Evolutionary conservation across 192 early-diverging fungal species (phyloP).

Genomic region (Rhizoclosmatium globosum): DNA sequence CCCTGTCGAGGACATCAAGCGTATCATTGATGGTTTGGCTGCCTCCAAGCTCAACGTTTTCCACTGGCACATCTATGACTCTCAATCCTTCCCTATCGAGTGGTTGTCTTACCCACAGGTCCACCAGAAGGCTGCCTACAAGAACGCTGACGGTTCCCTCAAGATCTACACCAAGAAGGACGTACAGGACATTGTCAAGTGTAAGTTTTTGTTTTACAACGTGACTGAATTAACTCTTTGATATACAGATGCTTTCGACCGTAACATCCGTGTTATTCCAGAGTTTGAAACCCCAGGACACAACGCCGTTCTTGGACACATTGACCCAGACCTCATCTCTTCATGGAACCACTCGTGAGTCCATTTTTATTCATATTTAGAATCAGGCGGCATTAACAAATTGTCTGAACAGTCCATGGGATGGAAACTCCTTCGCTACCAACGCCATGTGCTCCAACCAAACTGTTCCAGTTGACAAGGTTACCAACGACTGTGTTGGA

Average conservation of each 20-base stretch:
- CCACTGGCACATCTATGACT: conserved; percentile 52
- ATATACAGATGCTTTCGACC: conserved; percentile 57
- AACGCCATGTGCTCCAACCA: background rate
- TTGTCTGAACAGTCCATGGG: background rate
- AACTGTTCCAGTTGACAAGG: background rate
- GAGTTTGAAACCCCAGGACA: conserved; percentile 72
- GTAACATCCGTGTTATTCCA: conserved; percentile 87
- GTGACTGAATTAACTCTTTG: too few relatives aligned
- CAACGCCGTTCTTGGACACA: background rate
- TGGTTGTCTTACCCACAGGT: background rate
- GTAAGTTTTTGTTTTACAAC: too few relatives aligned
- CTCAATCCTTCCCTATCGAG: conserved; percentile 28
- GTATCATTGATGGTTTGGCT: conserved; percentile 37
- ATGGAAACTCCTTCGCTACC: too few relatives aligned
- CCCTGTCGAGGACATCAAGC: conserved; percentile 33
- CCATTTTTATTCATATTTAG: too few relatives aligned
- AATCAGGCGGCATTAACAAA: too few relatives aligned
- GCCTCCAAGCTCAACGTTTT: conserved; percentile 29
- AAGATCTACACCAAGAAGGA: conserved; percentile 72
- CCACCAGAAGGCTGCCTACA: background rate
- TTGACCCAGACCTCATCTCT: background rate
- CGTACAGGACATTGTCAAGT: conserved; percentile 73
- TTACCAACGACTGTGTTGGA: background rate
- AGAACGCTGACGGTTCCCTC: conserved; percentile 47
- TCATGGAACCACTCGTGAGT: background rate